Base-by-base conservation (phyloP, 2,329 filamentous ascomycete genomes). In the Canariomyces notabilis region DNA sequence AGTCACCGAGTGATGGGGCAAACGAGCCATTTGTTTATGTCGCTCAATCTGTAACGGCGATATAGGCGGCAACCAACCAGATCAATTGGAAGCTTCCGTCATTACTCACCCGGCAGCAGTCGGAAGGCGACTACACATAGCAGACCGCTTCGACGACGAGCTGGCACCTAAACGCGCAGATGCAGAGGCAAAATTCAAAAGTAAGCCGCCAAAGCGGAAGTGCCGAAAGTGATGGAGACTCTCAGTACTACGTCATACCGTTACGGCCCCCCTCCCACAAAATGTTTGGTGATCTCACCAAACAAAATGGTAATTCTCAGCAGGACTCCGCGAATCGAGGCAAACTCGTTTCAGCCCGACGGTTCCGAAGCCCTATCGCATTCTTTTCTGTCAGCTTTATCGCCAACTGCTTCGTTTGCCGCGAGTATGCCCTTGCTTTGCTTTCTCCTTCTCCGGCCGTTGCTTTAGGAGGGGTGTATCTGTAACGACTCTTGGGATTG, bases 21-120 rank as follows among this genome's bases (percentile, higher is more conserved):
- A n/a, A 49, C 49, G 51, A 53, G 51, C 46, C 46, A 53, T 53
- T 53, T 53, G 31, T 46, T 51, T 49, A n/a, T n/a, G 18, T 40
- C 41, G 38, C 33, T 42, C 46, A 39, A 49, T 49, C 41, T 37
- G 15, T 20, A 37, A 15, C 18, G 23, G 22, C 21, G 38, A 36
- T 45, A 42, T 33, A 45, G 33, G 37, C 38, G 43, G 46, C n/a
- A n/a, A 42, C 44, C 38, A 21, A 37, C 44, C 48, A 37, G 41
- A 48, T 26, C 32, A 23, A 22, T 38, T n/a, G n/a, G n/a, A n/a
- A n/a, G n/a, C n/a, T n/a, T n/a, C n/a, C n/a, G n/a, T 29, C 36
- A 29, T 29, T 29, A 8, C 26, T 29, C 8, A 29, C 26, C 14
- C 8, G 26, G 26, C 9, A 29, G 26, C 8, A 29, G 9, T 29